These are phyloP conservation scores for Calonectria montana DNA, from an alignment of 2,329 filamentous ascomycete genomes.

Conservation along the genomic window DNA sequence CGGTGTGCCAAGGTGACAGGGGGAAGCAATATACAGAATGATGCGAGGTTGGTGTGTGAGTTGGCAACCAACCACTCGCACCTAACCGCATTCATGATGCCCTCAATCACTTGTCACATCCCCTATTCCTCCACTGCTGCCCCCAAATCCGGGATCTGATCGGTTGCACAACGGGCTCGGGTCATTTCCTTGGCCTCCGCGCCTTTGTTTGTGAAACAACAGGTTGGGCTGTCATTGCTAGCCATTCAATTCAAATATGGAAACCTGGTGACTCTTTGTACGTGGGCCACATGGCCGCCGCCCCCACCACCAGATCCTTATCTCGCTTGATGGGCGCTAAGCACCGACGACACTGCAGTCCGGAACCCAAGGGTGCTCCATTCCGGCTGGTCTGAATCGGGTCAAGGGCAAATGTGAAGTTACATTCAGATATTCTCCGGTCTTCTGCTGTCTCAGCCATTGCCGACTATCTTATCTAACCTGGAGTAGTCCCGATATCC, in stretches of 20 bases:
- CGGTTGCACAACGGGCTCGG: not conserved
- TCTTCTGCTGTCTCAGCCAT: not conserved
- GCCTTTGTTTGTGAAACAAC: not conserved
- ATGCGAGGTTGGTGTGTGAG: conserved; percentile 29
- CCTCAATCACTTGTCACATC: conserved; percentile 3
- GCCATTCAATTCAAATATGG: not conserved
- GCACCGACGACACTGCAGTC: not conserved
- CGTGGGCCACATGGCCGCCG: conserved; percentile 5
- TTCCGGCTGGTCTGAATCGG: not conserved
- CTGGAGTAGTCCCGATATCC: not conserved
- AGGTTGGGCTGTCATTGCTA: not conserved
- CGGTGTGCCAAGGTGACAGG: conserved; percentile 14
- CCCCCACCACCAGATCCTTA: conserved; percentile 27
- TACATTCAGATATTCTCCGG: conserved; percentile 14
- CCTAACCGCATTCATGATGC: conserved; percentile 22
- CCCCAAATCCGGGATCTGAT: not conserved
- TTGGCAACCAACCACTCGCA: conserved; percentile 34
- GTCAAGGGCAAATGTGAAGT: not conserved
- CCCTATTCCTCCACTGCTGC: not conserved
- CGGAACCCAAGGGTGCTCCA: not conserved
- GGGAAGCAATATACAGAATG: conserved; percentile 11
- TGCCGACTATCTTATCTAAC: conserved; percentile 6
- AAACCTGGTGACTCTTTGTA: not conserved
- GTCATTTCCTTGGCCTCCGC: not conserved
- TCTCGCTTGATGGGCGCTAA: conserved; percentile 25